Evolutionary conservation across 2,329 filamentous ascomycete species (phyloP), one percentile per base, ranked within the genome.

Genomic region (Aureobasidium lini): DNA sequence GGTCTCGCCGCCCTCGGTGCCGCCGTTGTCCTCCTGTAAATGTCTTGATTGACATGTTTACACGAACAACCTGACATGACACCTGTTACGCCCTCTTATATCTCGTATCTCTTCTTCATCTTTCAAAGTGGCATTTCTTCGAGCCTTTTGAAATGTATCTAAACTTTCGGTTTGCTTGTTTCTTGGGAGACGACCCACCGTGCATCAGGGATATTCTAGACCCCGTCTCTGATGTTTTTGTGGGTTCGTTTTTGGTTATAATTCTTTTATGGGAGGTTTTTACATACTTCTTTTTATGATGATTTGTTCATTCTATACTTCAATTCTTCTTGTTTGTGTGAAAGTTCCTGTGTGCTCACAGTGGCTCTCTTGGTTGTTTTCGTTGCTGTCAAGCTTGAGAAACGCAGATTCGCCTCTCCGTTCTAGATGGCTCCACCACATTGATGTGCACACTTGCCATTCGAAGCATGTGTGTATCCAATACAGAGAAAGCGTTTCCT

Each of bases 21-120:
- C 57, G 57, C 57, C 8, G 57, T 37, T 46, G 46, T 29, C 36
- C 46, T 59, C 23, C 34, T 61, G 54, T 57, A 57, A 40, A 47
- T 32, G 18, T n/a, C 28, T 23, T 46, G 16, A 42, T 23, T n/a
- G 10, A 13, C 13, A 16, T 18, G 18, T 31, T 42, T 18, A 29
- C 50, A n/a, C n/a, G 37, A 52, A 36, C 23, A n/a, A 50, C 28
- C 16, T 23, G 5, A 40, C 16, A 50, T 34, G 48, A 50, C 32
- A 39, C 34, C 23, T 44, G 16, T 44, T 6, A 10, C 42, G n/a
- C n/a, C 42, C 42, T 2, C 3, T 28, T 6, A 23, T 44, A 8
- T 44, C 13, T 44, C 42, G 42, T 44, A n/a, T 36, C 18, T 16
- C 13, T 32, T 44, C 18, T 44, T 44, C 39, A 2, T 42, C 39